Percentiles rank a stretch among this genome's conserved stretches.
These are phyloP conservation scores for Colletotrichum plurivorum DNA, from an alignment of 2,329 filamentous ascomycete species.

Conservation along the genomic window DNA sequence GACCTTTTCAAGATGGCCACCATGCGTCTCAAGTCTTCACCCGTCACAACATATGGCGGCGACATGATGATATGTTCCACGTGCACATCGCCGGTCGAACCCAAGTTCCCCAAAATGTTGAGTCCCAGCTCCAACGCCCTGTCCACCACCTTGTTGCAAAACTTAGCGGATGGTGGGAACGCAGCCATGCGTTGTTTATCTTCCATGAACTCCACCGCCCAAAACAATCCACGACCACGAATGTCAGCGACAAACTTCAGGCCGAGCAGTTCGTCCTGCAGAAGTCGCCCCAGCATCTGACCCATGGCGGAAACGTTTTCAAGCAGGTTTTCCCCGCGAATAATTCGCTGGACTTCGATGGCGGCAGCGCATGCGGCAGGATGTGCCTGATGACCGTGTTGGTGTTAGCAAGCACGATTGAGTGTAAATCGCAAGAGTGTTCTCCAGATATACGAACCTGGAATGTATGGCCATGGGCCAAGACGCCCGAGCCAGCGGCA, in stretches of 20 bases:
- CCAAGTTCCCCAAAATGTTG: conserved; percentile 32
- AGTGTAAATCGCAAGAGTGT: no score
- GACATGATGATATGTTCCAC: conserved; percentile 32
- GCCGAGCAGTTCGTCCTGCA: conserved; percentile 45
- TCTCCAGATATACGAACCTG: conserved; percentile 45
- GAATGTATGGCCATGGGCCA: conserved; percentile 72
- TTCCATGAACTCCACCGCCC: conserved; percentile 50
- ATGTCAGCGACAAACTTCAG: conserved; percentile 55
- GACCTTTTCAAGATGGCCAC: not conserved
- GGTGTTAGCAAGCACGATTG: no score
- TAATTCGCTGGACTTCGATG: conserved; percentile 54
- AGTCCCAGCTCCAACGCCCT: conserved; percentile 13
- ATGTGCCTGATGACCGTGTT: conserved; percentile 44
- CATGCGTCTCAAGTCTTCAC: conserved; percentile 22
- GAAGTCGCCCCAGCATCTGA: conserved; percentile 44
- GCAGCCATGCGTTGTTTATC: not conserved
- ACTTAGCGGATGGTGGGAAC: not conserved
- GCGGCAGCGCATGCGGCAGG: conserved; percentile 54
- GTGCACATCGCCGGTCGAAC: conserved; percentile 13
- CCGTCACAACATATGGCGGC: conserved; percentile 30
- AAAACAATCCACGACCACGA: conserved; percentile 59
- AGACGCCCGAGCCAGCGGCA: conserved; percentile 52
- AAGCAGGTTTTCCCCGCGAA: conserved; percentile 51
- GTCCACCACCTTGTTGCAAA: conserved; percentile 19
- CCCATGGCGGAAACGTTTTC: conserved; percentile 50